Evolutionary conservation across 2,329 filamentous ascomycete species (phyloP).

Genomic region (Rhynchosporium secalis): DNA sequence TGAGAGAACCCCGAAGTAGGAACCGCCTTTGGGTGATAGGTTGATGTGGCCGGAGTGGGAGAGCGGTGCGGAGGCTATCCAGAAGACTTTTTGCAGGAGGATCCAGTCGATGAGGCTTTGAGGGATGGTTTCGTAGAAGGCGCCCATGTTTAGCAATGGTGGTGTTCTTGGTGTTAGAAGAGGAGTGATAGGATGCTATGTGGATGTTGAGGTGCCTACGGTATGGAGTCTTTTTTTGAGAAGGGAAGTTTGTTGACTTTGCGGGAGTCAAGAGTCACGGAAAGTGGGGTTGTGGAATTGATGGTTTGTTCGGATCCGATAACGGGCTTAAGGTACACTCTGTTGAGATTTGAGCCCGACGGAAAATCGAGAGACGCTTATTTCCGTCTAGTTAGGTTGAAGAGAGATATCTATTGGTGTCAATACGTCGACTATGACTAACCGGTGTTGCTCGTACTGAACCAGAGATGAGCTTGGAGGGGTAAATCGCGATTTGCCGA

Average conservation of each 20-base stretch:
- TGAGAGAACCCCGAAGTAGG: constrained; percentile 27
- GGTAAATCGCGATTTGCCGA: neutral
- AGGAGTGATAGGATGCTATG: neutral
- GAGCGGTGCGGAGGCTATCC: constrained; percentile 27
- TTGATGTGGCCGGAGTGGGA: constrained; percentile 29
- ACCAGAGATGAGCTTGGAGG: neutral
- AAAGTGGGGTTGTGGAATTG: neutral
- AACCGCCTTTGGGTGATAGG: constrained; percentile 30
- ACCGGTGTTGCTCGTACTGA: neutral
- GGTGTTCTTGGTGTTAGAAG: neutral
- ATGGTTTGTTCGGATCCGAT: constrained; percentile 5
- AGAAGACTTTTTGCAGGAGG: constrained; percentile 30
- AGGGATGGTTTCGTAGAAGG: constrained; percentile 31
- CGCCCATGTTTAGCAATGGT: constrained; percentile 20
- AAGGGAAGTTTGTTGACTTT: neutral
- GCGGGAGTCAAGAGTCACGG: constrained; percentile 2
- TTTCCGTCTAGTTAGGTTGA: neutral
- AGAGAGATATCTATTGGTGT: neutral
- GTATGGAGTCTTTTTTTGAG: neutral
- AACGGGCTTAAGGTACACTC: neutral
- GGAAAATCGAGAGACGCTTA: neutral
- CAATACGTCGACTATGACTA: neutral
- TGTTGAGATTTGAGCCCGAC: neutral
- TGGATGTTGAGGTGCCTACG: neutral
- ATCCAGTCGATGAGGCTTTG: constrained; percentile 25